A percentile compares a stretch with the other conserved stretches of the same genome.
These are phyloP conservation scores for Urochloa ruziziensis DNA, from an alignment of 176 grass and related monocot species.

Conservation along the genomic window DNA sequence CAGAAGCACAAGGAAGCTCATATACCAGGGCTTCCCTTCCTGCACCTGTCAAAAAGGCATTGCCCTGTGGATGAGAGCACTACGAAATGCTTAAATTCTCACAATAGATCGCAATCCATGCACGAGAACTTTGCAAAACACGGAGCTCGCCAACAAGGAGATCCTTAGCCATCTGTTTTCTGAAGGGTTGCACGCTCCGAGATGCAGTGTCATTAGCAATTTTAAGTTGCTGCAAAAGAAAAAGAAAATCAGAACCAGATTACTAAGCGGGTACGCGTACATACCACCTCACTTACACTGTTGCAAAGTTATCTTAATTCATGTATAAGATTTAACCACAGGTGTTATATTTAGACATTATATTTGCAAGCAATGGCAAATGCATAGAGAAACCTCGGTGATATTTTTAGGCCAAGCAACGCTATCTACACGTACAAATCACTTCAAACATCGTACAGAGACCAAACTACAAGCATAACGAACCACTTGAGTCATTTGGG, in stretches of 20 bases:
- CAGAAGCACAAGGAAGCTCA: background rate
- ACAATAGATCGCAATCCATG: slow-evolving; percentile 58
- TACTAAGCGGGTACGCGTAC: background rate
- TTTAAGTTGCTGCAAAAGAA: slow-evolving; percentile 54
- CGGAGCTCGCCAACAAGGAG: slow-evolving; percentile 60
- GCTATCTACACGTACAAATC: background rate
- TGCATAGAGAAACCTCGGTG: background rate
- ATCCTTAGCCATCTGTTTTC: slow-evolving; percentile 74
- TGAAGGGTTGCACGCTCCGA: slow-evolving; percentile 23
- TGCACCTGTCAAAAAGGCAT: background rate
- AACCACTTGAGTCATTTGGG: background rate
- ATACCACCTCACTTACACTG: background rate
- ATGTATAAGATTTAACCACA: background rate
- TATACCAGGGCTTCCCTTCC: background rate
- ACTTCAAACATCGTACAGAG: background rate
- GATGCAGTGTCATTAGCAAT: background rate
- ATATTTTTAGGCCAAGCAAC: background rate
- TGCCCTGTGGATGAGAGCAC: background rate
- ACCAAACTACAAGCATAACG: background rate
- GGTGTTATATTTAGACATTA: background rate
- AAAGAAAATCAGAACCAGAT: background rate
- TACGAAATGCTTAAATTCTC: slow-evolving; percentile 1
- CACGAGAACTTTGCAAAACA: slow-evolving; percentile 40
- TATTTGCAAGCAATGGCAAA: background rate
- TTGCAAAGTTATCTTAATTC: background rate